Evolutionary conservation across 2,329 filamentous ascomycete species (phyloP).

Genomic region (Exophiala calicioides): DNA sequence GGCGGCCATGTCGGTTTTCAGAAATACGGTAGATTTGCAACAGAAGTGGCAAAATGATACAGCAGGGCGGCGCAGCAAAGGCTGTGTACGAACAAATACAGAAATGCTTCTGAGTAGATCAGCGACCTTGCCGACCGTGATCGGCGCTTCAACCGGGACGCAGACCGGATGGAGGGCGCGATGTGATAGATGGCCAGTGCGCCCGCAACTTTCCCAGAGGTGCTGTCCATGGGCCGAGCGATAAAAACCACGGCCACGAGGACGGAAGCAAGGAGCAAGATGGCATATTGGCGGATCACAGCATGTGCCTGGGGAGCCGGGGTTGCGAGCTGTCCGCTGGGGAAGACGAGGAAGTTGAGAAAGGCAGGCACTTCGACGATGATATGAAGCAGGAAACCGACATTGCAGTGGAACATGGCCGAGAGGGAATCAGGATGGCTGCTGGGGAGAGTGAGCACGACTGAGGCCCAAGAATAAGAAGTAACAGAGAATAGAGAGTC

Average conservation of each 20-base stretch:
- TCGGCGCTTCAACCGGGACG: slow-evolving; percentile 22
- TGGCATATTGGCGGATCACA: slow-evolving; percentile 42
- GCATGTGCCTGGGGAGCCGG: slow-evolving; percentile 39
- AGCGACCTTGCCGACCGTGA: slow-evolving; percentile 10
- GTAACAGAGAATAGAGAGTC: too few species aligned
- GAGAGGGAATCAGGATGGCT: too few species aligned
- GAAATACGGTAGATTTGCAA: too few species aligned
- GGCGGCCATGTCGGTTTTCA: slow-evolving; percentile 7
- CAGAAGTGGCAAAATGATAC: too few species aligned
- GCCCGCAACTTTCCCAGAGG: slow-evolving; percentile 35
- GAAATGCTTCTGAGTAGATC: slow-evolving; percentile 26
- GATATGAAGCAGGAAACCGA: slow-evolving; percentile 37
- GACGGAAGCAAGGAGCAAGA: slow-evolving; percentile 38
- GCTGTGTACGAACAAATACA: slow-evolving; percentile 29
- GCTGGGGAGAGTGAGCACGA: too few species aligned
- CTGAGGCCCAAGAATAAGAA: too few species aligned
- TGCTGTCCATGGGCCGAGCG: slow-evolving; percentile 32
- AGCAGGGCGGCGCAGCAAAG: slow-evolving; percentile 20
- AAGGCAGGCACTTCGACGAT: slow-evolving; percentile 40
- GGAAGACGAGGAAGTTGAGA: slow-evolving; percentile 40
- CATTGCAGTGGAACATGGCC: slow-evolving; percentile 8
- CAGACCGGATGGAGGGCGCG: slow-evolving; percentile 36
- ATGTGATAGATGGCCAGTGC: slow-evolving; percentile 41
- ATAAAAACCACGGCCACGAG: slow-evolving; percentile 39
- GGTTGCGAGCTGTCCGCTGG: slow-evolving; percentile 33